A percentile compares a stretch with the other conserved stretches of the same genome.
These are phyloP conservation scores for Rhynchospora breviuscula DNA, from an alignment of 176 grass and related monocot species.

Conservation along the genomic window DNA sequence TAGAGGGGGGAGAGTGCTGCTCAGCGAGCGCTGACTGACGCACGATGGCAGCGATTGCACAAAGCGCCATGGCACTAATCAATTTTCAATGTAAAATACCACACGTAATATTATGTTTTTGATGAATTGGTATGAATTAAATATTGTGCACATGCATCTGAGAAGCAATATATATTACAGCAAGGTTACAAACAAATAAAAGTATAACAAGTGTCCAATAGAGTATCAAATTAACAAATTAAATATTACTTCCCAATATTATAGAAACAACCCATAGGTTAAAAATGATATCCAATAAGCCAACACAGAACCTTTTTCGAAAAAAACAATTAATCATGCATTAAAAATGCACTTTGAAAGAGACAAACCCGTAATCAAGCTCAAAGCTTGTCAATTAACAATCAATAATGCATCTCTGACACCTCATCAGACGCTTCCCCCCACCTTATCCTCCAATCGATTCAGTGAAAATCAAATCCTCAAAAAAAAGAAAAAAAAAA, in stretches of 20 bases:
- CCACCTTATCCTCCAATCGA: conserved; percentile 14
- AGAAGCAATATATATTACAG: background rate
- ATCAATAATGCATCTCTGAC: conserved; percentile 16
- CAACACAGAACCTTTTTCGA: background rate
- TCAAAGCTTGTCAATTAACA: conserved; percentile 19
- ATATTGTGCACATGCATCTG: background rate
- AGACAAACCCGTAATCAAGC: conserved; percentile 21
- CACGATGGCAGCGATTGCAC: too few species aligned
- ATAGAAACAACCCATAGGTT: background rate
- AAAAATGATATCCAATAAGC: background rate
- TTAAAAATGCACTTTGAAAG: conserved; percentile 9
- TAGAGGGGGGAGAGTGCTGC: too few species aligned
- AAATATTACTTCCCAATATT: background rate
- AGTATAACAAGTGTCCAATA: background rate
- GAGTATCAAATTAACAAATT: background rate
- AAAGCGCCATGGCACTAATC: too few species aligned
- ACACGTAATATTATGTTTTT: background rate
- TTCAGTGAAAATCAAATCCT: conserved; percentile 13
- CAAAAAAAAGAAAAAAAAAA: background rate
- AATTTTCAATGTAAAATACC: too few species aligned
- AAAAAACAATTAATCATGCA: background rate
- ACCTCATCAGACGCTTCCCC: conserved; percentile 20
- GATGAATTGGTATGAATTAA: background rate
- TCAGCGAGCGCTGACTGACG: too few species aligned
- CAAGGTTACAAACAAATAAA: background rate